Evolutionary conservation across 352 stramenopile genomes (phyloP).

Genomic region (Phytophthora sp.): DNA sequence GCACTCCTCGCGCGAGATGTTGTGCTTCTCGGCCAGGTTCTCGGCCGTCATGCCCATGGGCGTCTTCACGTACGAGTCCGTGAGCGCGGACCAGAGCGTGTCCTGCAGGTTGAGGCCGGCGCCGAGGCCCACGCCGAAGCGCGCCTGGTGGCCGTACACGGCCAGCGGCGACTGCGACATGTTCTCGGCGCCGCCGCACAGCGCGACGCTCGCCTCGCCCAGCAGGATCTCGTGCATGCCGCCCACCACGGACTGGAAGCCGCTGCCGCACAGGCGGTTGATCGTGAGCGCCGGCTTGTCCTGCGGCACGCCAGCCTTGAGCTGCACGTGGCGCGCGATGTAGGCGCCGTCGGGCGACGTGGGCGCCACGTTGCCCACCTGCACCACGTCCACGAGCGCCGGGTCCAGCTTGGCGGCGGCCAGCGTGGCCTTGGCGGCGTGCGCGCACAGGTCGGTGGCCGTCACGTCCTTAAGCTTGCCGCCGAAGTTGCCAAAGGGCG

Average conservation of each 20-base stretch:
- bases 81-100: conserved; percentile 96
- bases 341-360: conserved; percentile 94
- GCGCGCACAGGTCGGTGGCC: conserved; percentile 91
- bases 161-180: conserved; percentile 96
- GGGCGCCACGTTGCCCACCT: conserved; percentile 97
- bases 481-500: conserved; percentile 95
- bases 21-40: conserved; percentile 97
- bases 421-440: conserved; percentile 89
- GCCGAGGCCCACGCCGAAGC: conserved; percentile 94
- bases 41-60: conserved; percentile 99
- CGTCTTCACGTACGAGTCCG: conserved; percentile 94
- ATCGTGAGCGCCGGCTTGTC: conserved; percentile 95
- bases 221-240: conserved; percentile 92
- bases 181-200: conserved; percentile 94
- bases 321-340: conserved; percentile 94
- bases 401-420: conserved; percentile 86
- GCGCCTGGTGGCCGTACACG: conserved; percentile 91
- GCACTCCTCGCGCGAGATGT: conserved; percentile 93
- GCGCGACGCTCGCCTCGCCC: conserved; percentile 88
- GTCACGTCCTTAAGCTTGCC: conserved; percentile 93
- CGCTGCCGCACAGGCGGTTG: conserved; percentile 97
- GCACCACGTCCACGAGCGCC: conserved; percentile 89
- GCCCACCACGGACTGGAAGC: conserved; percentile 96
- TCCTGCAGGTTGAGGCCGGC: conserved; percentile 94
- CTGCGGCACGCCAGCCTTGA: conserved; percentile 91